Evolutionary conservation across 1,139 yeast genomes (phyloP).

Genomic region (Martiniozyma asiatica): DNA sequence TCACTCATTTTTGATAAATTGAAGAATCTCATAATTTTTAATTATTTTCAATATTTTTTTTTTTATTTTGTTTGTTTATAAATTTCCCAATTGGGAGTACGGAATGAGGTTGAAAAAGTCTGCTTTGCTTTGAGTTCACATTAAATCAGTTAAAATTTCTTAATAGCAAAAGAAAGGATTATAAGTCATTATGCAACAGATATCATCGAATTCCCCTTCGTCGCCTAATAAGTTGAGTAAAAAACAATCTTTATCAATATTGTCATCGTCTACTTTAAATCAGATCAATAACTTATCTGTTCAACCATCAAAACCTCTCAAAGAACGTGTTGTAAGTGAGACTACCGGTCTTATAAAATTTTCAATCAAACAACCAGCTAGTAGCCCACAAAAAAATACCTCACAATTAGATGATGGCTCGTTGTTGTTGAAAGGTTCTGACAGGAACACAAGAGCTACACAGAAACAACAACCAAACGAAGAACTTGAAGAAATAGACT

Average conservation of each 20-base stretch:
- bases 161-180: no score
- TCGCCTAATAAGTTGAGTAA: no score
- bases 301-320: constrained; percentile 14
- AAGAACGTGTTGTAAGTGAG: constrained; percentile 22
- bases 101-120: no score
- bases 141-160: no score
- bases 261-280: constrained; percentile 18
- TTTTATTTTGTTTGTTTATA: no score
- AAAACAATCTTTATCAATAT: constrained; percentile 22
- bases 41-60: no score
- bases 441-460: not conserved
- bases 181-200: no score
- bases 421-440: not conserved
- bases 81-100: no score
- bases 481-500: not conserved
- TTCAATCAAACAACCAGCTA: constrained; percentile 13
- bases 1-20: no score
- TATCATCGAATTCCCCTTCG: no score
- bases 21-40: no score
- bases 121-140: no score
- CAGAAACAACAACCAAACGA: constrained; percentile 2
- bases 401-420: not conserved
- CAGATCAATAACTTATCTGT: constrained; percentile 11
- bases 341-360: constrained; percentile 24
- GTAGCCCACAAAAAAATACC: not conserved